Evolutionary conservation across 805 yeast species (phyloP), one percentile per base, ranked within the genome.

Genomic region (Ogataea parapolymorpha): DNA sequence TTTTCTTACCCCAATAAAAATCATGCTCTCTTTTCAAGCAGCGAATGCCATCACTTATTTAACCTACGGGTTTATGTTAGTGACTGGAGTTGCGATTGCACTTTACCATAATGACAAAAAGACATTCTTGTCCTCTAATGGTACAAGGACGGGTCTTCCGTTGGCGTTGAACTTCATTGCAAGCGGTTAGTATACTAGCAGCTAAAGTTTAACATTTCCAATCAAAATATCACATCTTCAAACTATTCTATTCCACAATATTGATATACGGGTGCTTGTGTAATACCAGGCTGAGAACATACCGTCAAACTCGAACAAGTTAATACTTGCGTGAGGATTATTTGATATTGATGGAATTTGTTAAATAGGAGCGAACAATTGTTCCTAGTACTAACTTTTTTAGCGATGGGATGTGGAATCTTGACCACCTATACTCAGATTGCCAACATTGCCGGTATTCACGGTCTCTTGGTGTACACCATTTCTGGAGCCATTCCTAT

Each of bases 401-500:
- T 56, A 83, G 93, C 86, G 35, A 71, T 87, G 82, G 96, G 96
- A 37, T 84, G 87, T 64, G 96, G 96, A 62, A 78, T 88, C 39
- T 66, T 90, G 26, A 77, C 93, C 9, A 85, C 96, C 0, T 90
- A 86, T 54, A 80, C 95, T 2, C 83, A 88, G 62, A 84, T 90
- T 49, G 95, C 91, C 3, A 88, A 88, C 47, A 67, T 80, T 40
- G 78, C 91, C 1, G 97, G 97, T 26, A 68, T 90, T 32, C 95
- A 89, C 53, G 96, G 96, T 3, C 69, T 90, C 35, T 58, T 90
- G 41, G 95, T 86, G 7, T 90, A 90, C 58, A 79, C 89, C 1
- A 50, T 87, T 10, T 66, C 83, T 13, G 93, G 95, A 26, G 82
- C 95, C 1, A 61, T 90, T 35, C 97, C 97, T 4, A 82, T 90